Evolutionary conservation across 306 rosid genomes (phyloP).

Genomic region (Rosa multiflora): DNA sequence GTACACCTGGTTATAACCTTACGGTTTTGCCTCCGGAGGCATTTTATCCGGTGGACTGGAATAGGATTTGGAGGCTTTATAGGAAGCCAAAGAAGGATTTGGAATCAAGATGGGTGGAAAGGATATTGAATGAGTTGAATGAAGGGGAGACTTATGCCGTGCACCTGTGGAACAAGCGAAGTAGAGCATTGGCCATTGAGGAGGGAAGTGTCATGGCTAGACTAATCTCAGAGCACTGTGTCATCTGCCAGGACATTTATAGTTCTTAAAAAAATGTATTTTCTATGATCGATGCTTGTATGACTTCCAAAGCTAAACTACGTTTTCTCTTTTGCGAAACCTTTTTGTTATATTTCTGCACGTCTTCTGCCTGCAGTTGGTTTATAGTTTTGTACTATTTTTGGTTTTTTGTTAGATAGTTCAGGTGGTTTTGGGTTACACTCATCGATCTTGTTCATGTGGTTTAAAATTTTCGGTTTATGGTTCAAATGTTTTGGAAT

Average conservation of each 20-base stretch:
- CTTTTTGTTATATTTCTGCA: too few relatives aligned
- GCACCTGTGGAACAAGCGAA: background rate
- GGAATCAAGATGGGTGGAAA: background rate
- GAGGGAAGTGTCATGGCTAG: conserved; percentile 2
- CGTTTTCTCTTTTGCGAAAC: too few relatives aligned
- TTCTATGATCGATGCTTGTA: too few relatives aligned
- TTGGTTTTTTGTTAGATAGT: too few relatives aligned
- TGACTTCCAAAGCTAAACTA: too few relatives aligned
- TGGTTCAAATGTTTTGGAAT: too few relatives aligned
- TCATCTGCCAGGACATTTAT: background rate
- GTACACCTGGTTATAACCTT: background rate
- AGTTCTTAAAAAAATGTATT: background rate
- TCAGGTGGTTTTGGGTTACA: too few relatives aligned
- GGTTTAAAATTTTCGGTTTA: too few relatives aligned
- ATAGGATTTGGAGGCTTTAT: background rate
- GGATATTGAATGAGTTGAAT: background rate
- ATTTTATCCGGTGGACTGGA: background rate
- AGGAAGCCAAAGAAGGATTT: background rate
- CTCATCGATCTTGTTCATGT: too few relatives aligned
- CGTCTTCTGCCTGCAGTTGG: too few relatives aligned
- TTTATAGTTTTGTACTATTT: too few relatives aligned
- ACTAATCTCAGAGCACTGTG: background rate
- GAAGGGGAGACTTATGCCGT: background rate
- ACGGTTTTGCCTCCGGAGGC: background rate
- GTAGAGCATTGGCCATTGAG: background rate